Evolutionary conservation across 352 stramenopile genomes (phyloP), one percentile per base, ranked within the genome.

Genomic region (Phytophthora hybrid): DNA sequence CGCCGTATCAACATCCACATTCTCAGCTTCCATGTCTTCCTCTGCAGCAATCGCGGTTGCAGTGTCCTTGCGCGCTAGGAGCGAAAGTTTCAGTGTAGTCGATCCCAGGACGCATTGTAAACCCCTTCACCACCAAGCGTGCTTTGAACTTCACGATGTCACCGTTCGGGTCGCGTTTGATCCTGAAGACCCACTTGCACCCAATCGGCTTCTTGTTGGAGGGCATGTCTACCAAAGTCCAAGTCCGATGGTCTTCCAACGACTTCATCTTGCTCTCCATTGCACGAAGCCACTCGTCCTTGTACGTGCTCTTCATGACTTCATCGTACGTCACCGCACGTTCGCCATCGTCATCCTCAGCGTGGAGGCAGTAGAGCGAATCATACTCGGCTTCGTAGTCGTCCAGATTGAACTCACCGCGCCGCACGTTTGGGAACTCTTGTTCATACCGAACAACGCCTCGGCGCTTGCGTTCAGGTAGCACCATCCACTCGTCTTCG

Each of bases 1-100:
- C 18, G 58, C 68, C 4, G 68, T 77, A 44, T 77, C 58, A 16
- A 80, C 69, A 32, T 76, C 67, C 10, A 63, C 66, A 18, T 80
- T n/a, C n/a, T n/a, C n/a, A n/a, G n/a, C n/a, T n/a, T n/a, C n/a
- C n/a, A n/a, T n/a, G n/a, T n/a, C n/a, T 65, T 69, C 9, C 11
- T 37, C 51, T 29, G 31, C 51, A 29, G 61, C 49, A 19, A 32
- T 60, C 18, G 61, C 46, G 11, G 14, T 5, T 10, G n/a, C 46
- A 11, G 46, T 53, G 46, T 53, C 46, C 46, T 21, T 53, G 46
- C 46, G 46, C 18, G 7, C 46, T 11, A 53, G 46, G 46, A 26
- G 46, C 46, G 21, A 53, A 21, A 0, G 46, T 53, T 23, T 53
- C 46, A 2, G 46, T 53, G 46, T 53, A 53, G 46, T 53, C 46